Evolutionary conservation across 2,329 filamentous ascomycete species (phyloP).

Genomic region (Simplicillium aogashimaense): DNA sequence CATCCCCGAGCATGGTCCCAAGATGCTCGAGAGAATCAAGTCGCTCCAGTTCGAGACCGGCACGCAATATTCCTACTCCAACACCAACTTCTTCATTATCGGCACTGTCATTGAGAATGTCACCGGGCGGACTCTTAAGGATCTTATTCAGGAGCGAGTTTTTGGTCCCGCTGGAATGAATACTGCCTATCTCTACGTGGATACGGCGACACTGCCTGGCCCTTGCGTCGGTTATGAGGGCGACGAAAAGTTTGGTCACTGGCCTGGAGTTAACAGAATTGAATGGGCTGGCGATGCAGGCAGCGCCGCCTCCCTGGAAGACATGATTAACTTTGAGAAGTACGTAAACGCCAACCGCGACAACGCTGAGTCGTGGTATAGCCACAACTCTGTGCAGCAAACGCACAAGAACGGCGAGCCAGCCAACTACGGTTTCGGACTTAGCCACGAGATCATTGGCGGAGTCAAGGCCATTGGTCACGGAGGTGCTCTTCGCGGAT

Average conservation of each 20-base stretch:
- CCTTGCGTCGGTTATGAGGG: constrained; percentile 34
- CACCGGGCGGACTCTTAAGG: constrained; percentile 20
- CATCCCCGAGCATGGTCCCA: constrained; percentile 17
- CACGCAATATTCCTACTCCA: constrained; percentile 30
- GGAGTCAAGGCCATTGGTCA: constrained; percentile 22
- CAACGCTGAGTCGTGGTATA: constrained; percentile 23
- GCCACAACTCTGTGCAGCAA: constrained; percentile 7
- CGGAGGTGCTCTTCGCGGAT: constrained; percentile 30
- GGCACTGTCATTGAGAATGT: constrained; percentile 26
- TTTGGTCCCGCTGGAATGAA: constrained; percentile 30
- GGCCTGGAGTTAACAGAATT: constrained; percentile 26
- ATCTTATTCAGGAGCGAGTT: constrained; percentile 24
- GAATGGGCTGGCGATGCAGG: constrained; percentile 36
- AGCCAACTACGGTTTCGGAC: constrained; percentile 26
- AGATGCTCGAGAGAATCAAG: constrained; percentile 18
- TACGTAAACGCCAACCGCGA: constrained; percentile 21
- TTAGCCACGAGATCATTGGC: constrained; percentile 16
- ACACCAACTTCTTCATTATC: constrained; percentile 30
- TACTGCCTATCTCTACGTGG: constrained; percentile 25
- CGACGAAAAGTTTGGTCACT: constrained; percentile 22
- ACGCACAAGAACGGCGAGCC: constrained; percentile 19
- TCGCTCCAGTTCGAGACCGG: constrained; percentile 31
- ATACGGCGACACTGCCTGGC: constrained; percentile 26
- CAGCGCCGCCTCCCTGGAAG: constrained; percentile 28
- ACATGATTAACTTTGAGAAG: constrained; percentile 35